Base-by-base conservation (phyloP, 148 eudicot genomes). In the Suaeda aralocaspica region DNA sequence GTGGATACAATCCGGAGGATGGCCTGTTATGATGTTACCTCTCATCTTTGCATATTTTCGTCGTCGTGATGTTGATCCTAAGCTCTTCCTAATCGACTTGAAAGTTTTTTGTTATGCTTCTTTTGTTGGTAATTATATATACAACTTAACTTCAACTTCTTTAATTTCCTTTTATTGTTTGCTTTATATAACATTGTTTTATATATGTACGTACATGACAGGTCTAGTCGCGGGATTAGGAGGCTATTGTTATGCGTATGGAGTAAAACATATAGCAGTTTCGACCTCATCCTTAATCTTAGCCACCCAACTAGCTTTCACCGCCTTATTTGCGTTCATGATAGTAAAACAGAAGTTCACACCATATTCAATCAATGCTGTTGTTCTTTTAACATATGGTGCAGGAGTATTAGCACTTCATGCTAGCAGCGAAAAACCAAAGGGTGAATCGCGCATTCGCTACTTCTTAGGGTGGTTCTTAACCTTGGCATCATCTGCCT, bases 271-370 rank as follows among this genome's bases (percentile, higher is more conserved):
- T 44, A 76, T 89, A 21, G 90, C 96, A 2, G 87, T 89, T 2
- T 87, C 96, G 9, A 89, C 96, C 16, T 75, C 88, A 0, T 72
- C 96, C 1, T 76, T 89, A 0, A 77, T 89, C 42, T 68, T 87
- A 8, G 87, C 96, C 11, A 82, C 90, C 0, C 93, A 88, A 31
- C 77, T 88, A 5, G 93, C 76, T 2, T 88, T 88, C 75, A 84
- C 90, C 9, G 89, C 92, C 0, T 64, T 70, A 2, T 88, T 84
- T 56, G 83, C 89, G 9, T 83, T 69, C 34, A 4, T 88, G 0
- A 45, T 88, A 11, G 92, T 88, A 2, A 71, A 66, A 39, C 92
- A 88, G 55, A 82, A 79, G 71, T 85, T 89, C 63, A 83, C 88
- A 12, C 72, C 88, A 14, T 87, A 70, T 55, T 82, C 96, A 50